Base-by-base conservation (phyloP, 1,139 yeast species). In the Geotrichum australiense region DNA sequence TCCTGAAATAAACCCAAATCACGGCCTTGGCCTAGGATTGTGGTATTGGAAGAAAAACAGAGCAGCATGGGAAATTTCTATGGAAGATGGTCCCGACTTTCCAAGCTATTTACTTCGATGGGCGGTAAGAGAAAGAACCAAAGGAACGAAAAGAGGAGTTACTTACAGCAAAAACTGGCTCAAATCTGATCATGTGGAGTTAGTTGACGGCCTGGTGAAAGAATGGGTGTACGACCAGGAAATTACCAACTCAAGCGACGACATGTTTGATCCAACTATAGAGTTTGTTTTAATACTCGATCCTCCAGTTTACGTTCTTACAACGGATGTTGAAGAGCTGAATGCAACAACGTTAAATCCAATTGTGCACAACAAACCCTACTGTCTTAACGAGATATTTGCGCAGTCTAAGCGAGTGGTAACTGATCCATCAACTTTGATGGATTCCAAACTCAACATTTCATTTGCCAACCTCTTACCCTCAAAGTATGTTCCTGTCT, bases 251-350 rank as follows among this genome's bases (percentile, higher is more conserved):
- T 23, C 14, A 4, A 15, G 16, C 5, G 20, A 8, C 7, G 23
- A 15, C 4, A 31, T n/a, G 6, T 47, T 47, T 5, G 63, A 58
- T 35, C 49, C 58, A 2, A 47, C 51, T 7, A 62, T 64, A 1
- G 60, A 59, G 47, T 52, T 62, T 20, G 57, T 54, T 3, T 43
- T 62, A 21, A 41, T 51, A 16, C 51, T 62, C 6, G 57, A 53
- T 21, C 65, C 66, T 3, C 63, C 64, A 0, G 55, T 62, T 1
- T 35, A 50, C 3, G 38, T 61, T 7, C 57, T 62, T 12, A 47
- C 47, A 4, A 37, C 39, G 2, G 38, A 50, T 27, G 63, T 64
- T 3, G 39, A 32, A 12, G 38, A 43, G 18, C 38, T 58, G 27
- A 39, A 50, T 15, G 61, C 61, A 7, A 39, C 39, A 5, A 29